These are phyloP conservation scores for Nematodospora anomalae DNA, from an alignment of 1,139 yeast genomes.

Conservation along the genomic window DNA sequence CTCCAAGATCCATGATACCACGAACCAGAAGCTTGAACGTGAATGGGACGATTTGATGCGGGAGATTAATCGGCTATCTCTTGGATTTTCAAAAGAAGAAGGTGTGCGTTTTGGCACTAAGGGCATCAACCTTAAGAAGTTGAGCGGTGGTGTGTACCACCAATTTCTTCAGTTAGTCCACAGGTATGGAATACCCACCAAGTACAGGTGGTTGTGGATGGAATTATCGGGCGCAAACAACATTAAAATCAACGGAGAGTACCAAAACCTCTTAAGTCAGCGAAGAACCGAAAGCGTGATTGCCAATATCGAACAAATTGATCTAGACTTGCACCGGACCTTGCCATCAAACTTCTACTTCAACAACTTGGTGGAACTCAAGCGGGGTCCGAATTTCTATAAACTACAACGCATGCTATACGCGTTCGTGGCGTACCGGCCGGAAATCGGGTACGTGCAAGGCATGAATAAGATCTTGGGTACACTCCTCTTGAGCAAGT, in stretches of 20 bases:
- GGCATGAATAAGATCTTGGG: conserved; percentile 67
- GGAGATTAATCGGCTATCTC: conserved; percentile 27
- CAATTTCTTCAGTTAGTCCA: conserved; percentile 38
- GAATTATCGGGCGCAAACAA: conserved; percentile 55
- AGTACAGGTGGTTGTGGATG: conserved; percentile 52
- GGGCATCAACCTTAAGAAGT: conserved; percentile 7
- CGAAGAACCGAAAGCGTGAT: conserved; percentile 20
- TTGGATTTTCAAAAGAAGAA: conserved; percentile 19
- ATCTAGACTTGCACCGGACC: conserved; percentile 56
- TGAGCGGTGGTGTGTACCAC: background rate
- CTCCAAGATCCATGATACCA: conserved; percentile 36
- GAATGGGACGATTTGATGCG: conserved; percentile 39
- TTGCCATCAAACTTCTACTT: conserved; percentile 58
- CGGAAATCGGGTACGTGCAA: conserved; percentile 58
- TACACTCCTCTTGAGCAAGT: conserved; percentile 37
- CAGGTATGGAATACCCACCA: conserved; percentile 49
- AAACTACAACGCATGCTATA: conserved; percentile 50
- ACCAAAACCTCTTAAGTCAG: conserved; percentile 27
- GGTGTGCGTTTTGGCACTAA: conserved; percentile 13
- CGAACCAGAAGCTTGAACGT: conserved; percentile 25
- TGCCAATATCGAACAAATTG: conserved; percentile 55
- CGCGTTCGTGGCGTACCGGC: conserved; percentile 53
- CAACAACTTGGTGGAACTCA: conserved; percentile 34
- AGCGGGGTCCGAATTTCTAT: conserved; percentile 55
- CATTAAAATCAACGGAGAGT: conserved; percentile 51